Evolutionary conservation across 2,329 filamentous ascomycete genomes (phyloP).

Genomic region (Nigrospora sphaerica): DNA sequence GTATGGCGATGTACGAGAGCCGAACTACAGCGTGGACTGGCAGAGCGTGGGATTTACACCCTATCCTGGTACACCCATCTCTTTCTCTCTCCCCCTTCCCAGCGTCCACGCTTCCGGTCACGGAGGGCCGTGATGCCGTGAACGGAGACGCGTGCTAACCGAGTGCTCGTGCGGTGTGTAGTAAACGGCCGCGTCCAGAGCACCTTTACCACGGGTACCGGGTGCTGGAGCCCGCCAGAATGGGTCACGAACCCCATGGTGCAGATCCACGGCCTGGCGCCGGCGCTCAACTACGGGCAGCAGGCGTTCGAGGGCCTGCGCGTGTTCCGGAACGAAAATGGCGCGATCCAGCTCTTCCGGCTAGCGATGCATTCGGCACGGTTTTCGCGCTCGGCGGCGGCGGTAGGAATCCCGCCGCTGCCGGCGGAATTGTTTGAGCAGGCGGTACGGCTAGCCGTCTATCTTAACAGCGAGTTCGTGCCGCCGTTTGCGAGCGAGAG

Average conservation of each 20-base stretch:
- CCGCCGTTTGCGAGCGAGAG: conserved; percentile 56
- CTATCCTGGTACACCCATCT: neutral
- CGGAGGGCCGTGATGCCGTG: no score
- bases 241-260: neutral
- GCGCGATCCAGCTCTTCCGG: conserved; percentile 54
- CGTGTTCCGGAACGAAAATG: neutral
- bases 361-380: conserved; percentile 55
- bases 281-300: neutral
- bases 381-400: conserved; percentile 54
- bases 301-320: neutral
- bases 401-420: conserved; percentile 56
- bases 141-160: no score
- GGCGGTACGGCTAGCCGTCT: conserved; percentile 54
- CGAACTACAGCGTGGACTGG: neutral
- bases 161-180: no score
- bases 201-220: neutral
- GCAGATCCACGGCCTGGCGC: neutral
- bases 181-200: conserved; percentile 1
- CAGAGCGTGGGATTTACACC: neutral
- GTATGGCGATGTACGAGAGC: neutral
- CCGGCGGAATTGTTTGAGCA: conserved; percentile 52
- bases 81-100: no score
- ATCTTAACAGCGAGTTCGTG: conserved; percentile 59
- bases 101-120: no score
- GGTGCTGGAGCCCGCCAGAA: neutral